Percentiles rank a stretch among this genome's conserved stretches.
Conservation (phyloP, 176 grass and related monocot species). For the Aegilops sharonensis region DNA sequence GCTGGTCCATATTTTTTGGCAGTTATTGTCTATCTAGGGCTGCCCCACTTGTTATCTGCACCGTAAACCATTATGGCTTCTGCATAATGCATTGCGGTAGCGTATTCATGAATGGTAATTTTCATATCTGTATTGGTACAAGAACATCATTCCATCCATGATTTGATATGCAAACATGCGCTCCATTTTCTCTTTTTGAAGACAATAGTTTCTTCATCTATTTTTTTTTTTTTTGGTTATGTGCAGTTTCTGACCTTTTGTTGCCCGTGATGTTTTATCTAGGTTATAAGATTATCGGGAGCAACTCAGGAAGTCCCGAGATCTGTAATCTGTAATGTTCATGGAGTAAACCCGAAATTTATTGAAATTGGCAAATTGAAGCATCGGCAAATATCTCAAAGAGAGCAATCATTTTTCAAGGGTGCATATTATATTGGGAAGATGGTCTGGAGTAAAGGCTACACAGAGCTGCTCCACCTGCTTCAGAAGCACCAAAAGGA, state of each 20-base stretch:
- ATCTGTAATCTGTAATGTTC: conserved; percentile 92
- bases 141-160: background rate
- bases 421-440: conserved; percentile 98
- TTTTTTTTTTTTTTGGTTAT: background rate
- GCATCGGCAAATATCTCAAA: conserved; percentile 51
- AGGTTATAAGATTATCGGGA: conserved; percentile 94
- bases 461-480: conserved; percentile 77
- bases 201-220: background rate
- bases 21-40: conserved; percentile 4
- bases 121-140: background rate
- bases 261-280: conserved; percentile 20
- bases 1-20: background rate
- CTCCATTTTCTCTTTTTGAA: background rate
- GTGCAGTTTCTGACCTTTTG: conserved; percentile 11
- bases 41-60: conserved; percentile 4
- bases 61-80: background rate
- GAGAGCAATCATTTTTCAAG: conserved; percentile 62
- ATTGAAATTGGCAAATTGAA: conserved; percentile 78
- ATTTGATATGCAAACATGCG: background rate
- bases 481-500: conserved; percentile 63
- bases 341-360: conserved; percentile 97
- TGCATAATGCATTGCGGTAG: background rate
- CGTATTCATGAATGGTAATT: background rate
- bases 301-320: conserved; percentile 91
- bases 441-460: conserved; percentile 99